Evolutionary conservation across 805 yeast species (phyloP).

Genomic region (Candida lessepsii): DNA sequence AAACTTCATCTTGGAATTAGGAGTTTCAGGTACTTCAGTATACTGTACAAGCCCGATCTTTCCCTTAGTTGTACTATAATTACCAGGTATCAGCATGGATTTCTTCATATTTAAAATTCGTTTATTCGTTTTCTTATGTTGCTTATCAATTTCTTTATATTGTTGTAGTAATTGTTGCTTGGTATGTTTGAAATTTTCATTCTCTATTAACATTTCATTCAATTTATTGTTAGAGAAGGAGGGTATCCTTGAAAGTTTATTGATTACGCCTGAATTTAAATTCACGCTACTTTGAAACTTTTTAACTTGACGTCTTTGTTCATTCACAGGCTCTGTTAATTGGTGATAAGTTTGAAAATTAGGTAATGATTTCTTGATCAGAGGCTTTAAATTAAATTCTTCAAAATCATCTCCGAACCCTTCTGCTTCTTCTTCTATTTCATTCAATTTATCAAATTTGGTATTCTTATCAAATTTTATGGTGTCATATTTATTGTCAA

Average conservation of each 20-base stretch:
- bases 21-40: slow-evolving; percentile 20
- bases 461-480: slow-evolving; percentile 1
- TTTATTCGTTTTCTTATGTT: slow-evolving; percentile 15
- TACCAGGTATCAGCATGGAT: slow-evolving; percentile 13
- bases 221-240: slow-evolving; percentile 26
- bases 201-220: slow-evolving; percentile 16
- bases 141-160: slow-evolving; percentile 27
- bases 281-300: slow-evolving; percentile 19
- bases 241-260: slow-evolving; percentile 41
- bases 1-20: slow-evolving; percentile 45
- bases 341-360: slow-evolving; percentile 4
- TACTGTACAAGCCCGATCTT: slow-evolving; percentile 4
- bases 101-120: slow-evolving; percentile 13
- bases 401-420: slow-evolving; percentile 28
- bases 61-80: neutral
- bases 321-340: neutral
- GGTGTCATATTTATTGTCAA: slow-evolving; percentile 4
- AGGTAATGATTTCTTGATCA: slow-evolving; percentile 6
- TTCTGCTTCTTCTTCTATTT: slow-evolving; percentile 36
- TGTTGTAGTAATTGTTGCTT: slow-evolving; percentile 31
- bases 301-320: slow-evolving; percentile 13
- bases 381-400: slow-evolving; percentile 3
- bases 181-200: slow-evolving; percentile 14
- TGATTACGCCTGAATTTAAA: slow-evolving; percentile 30
- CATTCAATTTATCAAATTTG: slow-evolving; percentile 12